These are phyloP conservation scores for Leishmania turanica DNA, from an alignment of 208 protist species.

Conservation along the genomic window DNA sequence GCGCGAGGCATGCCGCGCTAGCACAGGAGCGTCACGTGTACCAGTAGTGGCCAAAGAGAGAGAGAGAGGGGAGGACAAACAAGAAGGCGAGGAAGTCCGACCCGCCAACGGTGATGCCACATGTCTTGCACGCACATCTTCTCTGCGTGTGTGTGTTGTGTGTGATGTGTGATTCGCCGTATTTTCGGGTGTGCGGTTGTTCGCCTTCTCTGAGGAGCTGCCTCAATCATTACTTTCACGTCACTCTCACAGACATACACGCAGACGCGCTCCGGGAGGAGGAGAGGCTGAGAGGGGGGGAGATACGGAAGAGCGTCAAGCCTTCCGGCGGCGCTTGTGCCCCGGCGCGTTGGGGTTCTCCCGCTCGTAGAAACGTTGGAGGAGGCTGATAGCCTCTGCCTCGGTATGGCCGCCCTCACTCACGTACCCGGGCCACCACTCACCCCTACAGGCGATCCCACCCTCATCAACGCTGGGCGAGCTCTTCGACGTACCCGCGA, in stretches of 20 bases:
- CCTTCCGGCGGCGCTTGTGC: slow-evolving; percentile 71
- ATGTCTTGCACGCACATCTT: background rate
- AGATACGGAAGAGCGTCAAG: background rate
- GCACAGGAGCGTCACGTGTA: background rate
- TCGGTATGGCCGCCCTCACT: slow-evolving; percentile 70
- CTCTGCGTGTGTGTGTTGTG: background rate
- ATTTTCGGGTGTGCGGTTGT: background rate
- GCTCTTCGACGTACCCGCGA: background rate
- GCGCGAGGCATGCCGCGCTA: background rate
- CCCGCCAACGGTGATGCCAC: background rate
- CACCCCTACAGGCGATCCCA: background rate
- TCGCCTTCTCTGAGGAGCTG: background rate
- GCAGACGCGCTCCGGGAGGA: background rate
- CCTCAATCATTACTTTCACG: background rate
- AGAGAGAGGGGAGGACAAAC: background rate
- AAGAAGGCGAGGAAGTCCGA: background rate
- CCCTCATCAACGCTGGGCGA: background rate
- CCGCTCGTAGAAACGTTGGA: slow-evolving; percentile 81
- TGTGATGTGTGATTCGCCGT: background rate
- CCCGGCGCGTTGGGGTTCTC: slow-evolving; percentile 83
- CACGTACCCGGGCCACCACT: slow-evolving; percentile 41
- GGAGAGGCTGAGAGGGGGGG: background rate
- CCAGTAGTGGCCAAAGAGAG: background rate
- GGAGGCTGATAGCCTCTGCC: slow-evolving; percentile 62
- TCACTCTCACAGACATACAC: background rate